These are phyloP conservation scores for Amaranthus hypochondriacus DNA, from an alignment of 148 eudicot species.

Conservation along the genomic window DNA sequence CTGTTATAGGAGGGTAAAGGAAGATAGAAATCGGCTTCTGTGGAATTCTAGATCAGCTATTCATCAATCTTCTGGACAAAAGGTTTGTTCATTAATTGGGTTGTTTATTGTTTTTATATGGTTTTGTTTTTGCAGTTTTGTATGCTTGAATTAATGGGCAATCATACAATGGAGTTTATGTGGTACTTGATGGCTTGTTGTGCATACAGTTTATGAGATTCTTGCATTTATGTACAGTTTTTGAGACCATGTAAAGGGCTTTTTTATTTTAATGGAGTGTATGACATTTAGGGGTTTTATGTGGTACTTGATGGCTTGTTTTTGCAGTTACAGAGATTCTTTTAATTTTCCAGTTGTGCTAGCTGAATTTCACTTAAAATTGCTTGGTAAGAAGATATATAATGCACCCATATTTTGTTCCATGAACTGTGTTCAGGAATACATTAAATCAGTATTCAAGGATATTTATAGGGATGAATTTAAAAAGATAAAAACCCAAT, in stretches of 20 bases:
- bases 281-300: neutral
- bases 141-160: neutral
- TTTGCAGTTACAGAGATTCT: neutral
- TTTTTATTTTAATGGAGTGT: neutral
- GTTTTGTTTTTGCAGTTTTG: neutral
- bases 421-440: constrained; percentile 46
- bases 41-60: constrained; percentile 60
- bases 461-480: constrained; percentile 80
- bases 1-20: constrained; percentile 68
- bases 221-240: neutral
- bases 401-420: neutral
- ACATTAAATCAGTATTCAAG: constrained; percentile 53
- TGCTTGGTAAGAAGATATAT: constrained; percentile 3
- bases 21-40: constrained; percentile 58
- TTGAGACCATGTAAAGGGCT: neutral
- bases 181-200: neutral
- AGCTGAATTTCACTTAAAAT: neutral
- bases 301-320: neutral
- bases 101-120: neutral
- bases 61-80: constrained; percentile 26
- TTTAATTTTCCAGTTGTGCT: neutral
- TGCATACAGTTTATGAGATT: neutral
- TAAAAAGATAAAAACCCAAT: constrained; percentile 45
- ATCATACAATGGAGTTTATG: too few relatives aligned
- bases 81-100: constrained; percentile 37